Percentiles rank a stretch among this genome's conserved stretches.
Conservation (phyloP, 129 eudicot species). For the Flaveria ramosissima region DNA sequence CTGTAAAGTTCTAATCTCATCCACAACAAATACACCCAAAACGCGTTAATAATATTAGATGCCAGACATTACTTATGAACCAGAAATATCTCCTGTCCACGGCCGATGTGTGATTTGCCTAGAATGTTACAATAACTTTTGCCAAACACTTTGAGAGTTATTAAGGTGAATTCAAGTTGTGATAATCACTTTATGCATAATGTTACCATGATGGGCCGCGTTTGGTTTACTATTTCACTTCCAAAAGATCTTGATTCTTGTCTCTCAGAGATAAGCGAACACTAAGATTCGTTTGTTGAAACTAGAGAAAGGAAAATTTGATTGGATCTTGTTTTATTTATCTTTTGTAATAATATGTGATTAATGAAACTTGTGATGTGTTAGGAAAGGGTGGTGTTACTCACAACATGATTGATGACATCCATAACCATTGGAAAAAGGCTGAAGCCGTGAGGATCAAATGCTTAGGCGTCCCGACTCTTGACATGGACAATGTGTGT, state of each 20-base stretch:
- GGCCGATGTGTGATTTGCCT: too few species aligned
- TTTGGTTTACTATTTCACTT: neutral
- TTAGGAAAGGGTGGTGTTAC: conserved; percentile 94
- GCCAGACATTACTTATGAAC: too few species aligned
- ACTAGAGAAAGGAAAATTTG: neutral
- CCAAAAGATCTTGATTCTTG: conserved; percentile 15
- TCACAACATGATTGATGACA: conserved; percentile 90
- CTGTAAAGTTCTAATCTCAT: too few species aligned
- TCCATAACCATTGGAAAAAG: conserved; percentile 95
- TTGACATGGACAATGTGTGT: conserved; percentile 87
- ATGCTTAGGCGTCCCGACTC: conserved; percentile 95
- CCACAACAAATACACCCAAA: too few species aligned
- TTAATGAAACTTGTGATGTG: conserved; percentile 18
- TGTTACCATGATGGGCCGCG: neutral
- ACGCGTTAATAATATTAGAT: too few species aligned
- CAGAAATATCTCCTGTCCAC: too few species aligned
- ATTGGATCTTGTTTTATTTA: neutral
- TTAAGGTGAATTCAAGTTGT: too few species aligned
- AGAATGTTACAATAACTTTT: too few species aligned
- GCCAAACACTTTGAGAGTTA: too few species aligned
- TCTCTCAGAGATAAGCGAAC: conserved; percentile 9
- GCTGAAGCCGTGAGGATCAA: conserved; percentile 95
- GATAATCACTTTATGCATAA: too few species aligned
- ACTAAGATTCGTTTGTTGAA: neutral
- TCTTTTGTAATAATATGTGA: neutral